These are phyloP conservation scores for Musa itinerans DNA, from an alignment of 176 grass and related monocot species.

Conservation along the genomic window DNA sequence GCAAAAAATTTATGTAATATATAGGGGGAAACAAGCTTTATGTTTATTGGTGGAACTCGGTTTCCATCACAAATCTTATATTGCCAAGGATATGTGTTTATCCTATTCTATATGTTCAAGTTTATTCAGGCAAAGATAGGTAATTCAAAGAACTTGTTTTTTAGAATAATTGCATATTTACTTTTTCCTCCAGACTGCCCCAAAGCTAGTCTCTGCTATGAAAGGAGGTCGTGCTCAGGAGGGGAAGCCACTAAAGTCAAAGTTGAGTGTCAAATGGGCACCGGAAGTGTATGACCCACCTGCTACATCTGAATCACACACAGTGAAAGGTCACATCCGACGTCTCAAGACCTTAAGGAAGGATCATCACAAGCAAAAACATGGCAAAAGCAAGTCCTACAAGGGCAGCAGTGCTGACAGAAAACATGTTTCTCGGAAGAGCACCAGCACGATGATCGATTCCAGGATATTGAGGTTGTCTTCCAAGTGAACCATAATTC, in stretches of 20 bases:
- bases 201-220: conserved; percentile 43
- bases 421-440: conserved; percentile 42
- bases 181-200: conserved; percentile 23
- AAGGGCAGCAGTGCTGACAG: conserved; percentile 43
- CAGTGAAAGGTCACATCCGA: conserved; percentile 30
- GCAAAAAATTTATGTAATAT: no score
- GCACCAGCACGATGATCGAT: conserved; percentile 26
- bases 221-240: conserved; percentile 65
- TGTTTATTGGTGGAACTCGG: no score
- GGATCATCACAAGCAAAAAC: conserved; percentile 51
- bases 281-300: conserved; percentile 94
- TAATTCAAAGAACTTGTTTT: background rate
- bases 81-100: background rate
- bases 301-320: conserved; percentile 70
- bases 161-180: background rate
- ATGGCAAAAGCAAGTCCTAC: conserved; percentile 35
- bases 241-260: conserved; percentile 28
- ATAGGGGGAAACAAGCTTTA: no score
- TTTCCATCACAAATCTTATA: no score
- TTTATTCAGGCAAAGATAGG: background rate
- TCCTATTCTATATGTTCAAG: background rate
- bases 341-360: conserved; percentile 43
- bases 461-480: background rate
- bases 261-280: conserved; percentile 66
- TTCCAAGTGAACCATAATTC: background rate